Evolutionary conservation across 2,329 filamentous ascomycete genomes (phyloP).

Genomic region (Fusarium clavum): DNA sequence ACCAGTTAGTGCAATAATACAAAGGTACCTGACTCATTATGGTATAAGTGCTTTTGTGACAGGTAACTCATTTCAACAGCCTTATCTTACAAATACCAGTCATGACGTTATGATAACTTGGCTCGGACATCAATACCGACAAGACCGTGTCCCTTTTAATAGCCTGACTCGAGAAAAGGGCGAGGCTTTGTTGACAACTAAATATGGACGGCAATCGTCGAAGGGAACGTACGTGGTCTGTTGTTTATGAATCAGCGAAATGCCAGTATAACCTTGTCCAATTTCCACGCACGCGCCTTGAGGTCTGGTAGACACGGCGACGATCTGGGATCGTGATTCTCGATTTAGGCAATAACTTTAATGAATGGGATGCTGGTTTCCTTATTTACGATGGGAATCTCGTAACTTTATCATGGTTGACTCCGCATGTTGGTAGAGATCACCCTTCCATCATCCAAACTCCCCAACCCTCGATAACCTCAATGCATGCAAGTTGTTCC

Average conservation of each 20-base stretch:
- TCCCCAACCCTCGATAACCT: neutral
- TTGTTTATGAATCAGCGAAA: slow-evolving; percentile 31
- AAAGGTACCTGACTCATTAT: slow-evolving; percentile 9
- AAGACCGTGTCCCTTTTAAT: neutral
- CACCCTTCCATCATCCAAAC: neutral
- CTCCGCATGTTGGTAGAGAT: neutral
- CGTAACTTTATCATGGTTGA: neutral
- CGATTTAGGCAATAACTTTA: neutral
- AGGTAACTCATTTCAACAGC: slow-evolving; percentile 13
- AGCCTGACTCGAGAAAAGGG: slow-evolving; percentile 27
- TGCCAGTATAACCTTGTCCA: slow-evolving; percentile 31
- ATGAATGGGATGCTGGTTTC: neutral
- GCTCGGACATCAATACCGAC: slow-evolving; percentile 2
- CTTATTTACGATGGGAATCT: neutral
- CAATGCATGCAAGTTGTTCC: neutral
- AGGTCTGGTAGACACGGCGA: slow-evolving; percentile 25
- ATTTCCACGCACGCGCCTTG: slow-evolving; percentile 20
- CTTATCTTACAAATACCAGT: slow-evolving; percentile 12
- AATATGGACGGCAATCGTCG: neutral
- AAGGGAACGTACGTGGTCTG: slow-evolving; percentile 27
- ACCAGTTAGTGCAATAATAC: slow-evolving; percentile 15
- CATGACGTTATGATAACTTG: slow-evolving; percentile 24
- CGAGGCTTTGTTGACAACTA: slow-evolving; percentile 5
- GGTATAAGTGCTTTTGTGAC: slow-evolving; percentile 7
- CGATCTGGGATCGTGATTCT: slow-evolving; percentile 25